Evolutionary conservation across 371 early-diverging fungal genomes (phyloP), one percentile per base, ranked within the genome.

Genomic region (Apophysomyces ossiformis): DNA sequence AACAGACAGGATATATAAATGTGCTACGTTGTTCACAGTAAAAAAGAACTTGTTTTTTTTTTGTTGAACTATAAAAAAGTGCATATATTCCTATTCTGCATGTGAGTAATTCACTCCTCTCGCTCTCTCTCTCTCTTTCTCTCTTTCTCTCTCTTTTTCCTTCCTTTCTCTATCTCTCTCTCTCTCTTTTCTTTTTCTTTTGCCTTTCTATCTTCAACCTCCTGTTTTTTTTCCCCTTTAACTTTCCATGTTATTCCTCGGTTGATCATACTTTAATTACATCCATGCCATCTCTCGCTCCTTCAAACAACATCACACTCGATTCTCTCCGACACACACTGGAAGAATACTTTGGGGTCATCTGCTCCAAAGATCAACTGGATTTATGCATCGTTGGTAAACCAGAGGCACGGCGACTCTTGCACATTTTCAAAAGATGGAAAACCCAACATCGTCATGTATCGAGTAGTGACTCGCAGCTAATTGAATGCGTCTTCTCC

Each of bases 321-420:
- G 5, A 45, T 1, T 18, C 16, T 7, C 46, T 45, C 6, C 46
- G 46, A 45, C 46, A 41, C 2, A 56, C 71, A n/a, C 57, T 75
- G 8, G 63, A 68, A 6, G 67, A 71, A 37, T 68, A 67, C 18
- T 71, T 75, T 59, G 54, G 60, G 7, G 64, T 66, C n/a, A 66
- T 75, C 2, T 71, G 69, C 21, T 75, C 75, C 6, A 60, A 61
- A 21, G 75, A 72, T 60, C 75, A 75, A 62, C 61, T 75, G 62
- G 75, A 69, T 21, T 32, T 75, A 1, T 71, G 72, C 12, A 38
- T 75, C 5, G 60, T 75, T 26, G 58, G 62, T 12, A 75, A 71
- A 57, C 61, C 66, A 0, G 75, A 75, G 41, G 69, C 69, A 37
- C 72, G 71, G 18, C 72, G 71, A 26, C 62, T 68, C 0, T 57